These are phyloP conservation scores for Vanilla planifolia DNA, from an alignment of 106 monocot genomes.

Conservation along the genomic window DNA sequence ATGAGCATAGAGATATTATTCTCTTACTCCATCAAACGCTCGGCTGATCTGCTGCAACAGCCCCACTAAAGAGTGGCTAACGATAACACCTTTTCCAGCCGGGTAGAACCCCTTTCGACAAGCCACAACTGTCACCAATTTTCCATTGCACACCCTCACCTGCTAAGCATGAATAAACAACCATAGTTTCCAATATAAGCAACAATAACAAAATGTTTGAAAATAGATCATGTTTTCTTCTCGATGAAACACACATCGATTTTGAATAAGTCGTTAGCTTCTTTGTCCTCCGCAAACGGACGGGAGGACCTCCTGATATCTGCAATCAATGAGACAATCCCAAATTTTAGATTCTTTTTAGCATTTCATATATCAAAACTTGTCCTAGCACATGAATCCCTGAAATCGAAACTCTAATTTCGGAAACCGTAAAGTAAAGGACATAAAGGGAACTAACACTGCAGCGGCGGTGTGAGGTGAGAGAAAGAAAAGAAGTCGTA, in stretches of 20 bases:
- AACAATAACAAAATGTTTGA: neutral
- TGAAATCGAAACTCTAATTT: neutral
- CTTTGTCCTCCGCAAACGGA: slow-evolving; percentile 62
- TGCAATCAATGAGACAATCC: slow-evolving; percentile 28
- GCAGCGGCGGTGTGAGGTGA: slow-evolving; percentile 68
- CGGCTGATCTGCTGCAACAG: slow-evolving; percentile 79
- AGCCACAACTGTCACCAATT: slow-evolving; percentile 68
- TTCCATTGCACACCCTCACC: slow-evolving; percentile 87
- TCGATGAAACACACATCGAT: slow-evolving; percentile 62
- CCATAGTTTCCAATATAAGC: neutral
- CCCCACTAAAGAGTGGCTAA: slow-evolving; percentile 66
- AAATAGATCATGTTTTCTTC: neutral
- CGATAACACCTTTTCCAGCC: slow-evolving; percentile 54
- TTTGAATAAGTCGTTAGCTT: slow-evolving; percentile 80
- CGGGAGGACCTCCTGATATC: slow-evolving; percentile 64
- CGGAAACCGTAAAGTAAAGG: neutral
- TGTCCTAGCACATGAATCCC: too few species aligned
- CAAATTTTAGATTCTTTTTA: neutral
- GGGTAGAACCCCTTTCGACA: slow-evolving; percentile 74
- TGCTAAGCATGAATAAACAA: slow-evolving; percentile 8
- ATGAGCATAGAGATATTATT: too few species aligned
- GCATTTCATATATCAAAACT: neutral
- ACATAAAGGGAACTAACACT: slow-evolving; percentile 35
- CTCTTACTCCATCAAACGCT: slow-evolving; percentile 74
- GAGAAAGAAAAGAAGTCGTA: slow-evolving; percentile 97